Percentiles rank a stretch among this genome's conserved stretches.
phyloP scores from a whole-genome alignment of 2,329 filamentous ascomycete genomes.

The Plectosphaerella sp. region DNA sequence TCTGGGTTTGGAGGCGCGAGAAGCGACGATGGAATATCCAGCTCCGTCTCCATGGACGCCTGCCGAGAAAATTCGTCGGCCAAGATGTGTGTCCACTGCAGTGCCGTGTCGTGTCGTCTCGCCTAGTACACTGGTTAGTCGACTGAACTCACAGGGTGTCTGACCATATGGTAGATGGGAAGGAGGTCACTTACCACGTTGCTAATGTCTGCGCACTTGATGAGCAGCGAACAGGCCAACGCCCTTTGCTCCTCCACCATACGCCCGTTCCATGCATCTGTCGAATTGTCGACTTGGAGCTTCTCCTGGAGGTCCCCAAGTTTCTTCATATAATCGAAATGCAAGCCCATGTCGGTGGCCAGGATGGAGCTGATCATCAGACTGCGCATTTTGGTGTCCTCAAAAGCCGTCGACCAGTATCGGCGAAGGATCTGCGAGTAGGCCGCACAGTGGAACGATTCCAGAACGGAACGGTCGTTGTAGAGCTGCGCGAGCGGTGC shows the following conservation, averaged over 20 bases:
- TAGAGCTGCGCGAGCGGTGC: slow-evolving; percentile 87
- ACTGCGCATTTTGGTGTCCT: slow-evolving; percentile 74
- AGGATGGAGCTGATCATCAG: slow-evolving; percentile 97
- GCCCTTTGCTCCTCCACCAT: slow-evolving; percentile 72
- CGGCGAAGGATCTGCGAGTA: slow-evolving; percentile 93
- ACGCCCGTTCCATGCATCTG: slow-evolving; percentile 73
- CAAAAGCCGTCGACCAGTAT: slow-evolving; percentile 83
- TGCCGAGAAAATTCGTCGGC: slow-evolving; percentile 94
- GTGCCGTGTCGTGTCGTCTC: slow-evolving; percentile 74
- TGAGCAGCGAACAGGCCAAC: slow-evolving; percentile 82
- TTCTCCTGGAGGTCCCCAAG: slow-evolving; percentile 77
- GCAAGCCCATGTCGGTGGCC: slow-evolving; percentile 94
- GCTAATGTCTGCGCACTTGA: slow-evolving; percentile 98
- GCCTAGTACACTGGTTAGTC: slow-evolving; percentile 48
- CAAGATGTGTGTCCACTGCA: slow-evolving; percentile 89
- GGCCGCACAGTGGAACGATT: slow-evolving; percentile 95
- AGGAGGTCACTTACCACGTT: slow-evolving; percentile 70
- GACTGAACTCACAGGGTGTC: slow-evolving; percentile 12
- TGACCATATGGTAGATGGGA: neutral
- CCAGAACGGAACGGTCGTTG: slow-evolving; percentile 93
- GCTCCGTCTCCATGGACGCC: slow-evolving; percentile 82
- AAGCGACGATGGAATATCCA: slow-evolving; percentile 82
- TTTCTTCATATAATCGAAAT: slow-evolving; percentile 95
- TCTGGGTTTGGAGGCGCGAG: slow-evolving; percentile 84
- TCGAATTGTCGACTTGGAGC: slow-evolving; percentile 60